These are phyloP conservation scores for Tulasnella sp. DNA, from an alignment of 768 basidiomycete species.

Conservation along the genomic window DNA sequence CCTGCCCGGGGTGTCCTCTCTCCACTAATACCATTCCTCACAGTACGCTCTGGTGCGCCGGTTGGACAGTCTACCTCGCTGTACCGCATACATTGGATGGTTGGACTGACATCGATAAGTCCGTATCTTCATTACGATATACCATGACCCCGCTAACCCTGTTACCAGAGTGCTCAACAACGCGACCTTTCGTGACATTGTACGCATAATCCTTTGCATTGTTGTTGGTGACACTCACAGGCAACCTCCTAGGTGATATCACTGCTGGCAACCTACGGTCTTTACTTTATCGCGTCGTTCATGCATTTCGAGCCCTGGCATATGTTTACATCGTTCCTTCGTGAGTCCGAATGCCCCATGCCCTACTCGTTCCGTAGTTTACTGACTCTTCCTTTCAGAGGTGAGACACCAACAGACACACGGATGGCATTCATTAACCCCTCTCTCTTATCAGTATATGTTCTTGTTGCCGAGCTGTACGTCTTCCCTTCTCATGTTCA, in stretches of 20 bases:
- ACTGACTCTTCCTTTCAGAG: not conserved
- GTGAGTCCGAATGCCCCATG: not conserved
- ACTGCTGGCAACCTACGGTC: slow-evolving; percentile 31
- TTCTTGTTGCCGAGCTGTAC: slow-evolving; percentile 70
- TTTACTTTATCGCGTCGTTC: slow-evolving; percentile 76
- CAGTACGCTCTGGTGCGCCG: slow-evolving; percentile 81
- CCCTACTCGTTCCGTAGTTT: not conserved
- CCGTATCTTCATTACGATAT: slow-evolving; percentile 22
- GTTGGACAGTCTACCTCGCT: slow-evolving; percentile 76
- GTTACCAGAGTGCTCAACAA: slow-evolving; percentile 47
- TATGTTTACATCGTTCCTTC: slow-evolving; percentile 84
- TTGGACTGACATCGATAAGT: slow-evolving; percentile 66
- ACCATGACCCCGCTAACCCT: slow-evolving; percentile 19
- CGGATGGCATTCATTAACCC: not conserved
- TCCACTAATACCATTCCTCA: slow-evolving; percentile 20
- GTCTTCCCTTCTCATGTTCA: not conserved
- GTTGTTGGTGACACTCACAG: slow-evolving; percentile 23
- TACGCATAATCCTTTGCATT: slow-evolving; percentile 50
- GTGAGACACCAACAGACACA: not conserved
- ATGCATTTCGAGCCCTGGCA: slow-evolving; percentile 95
- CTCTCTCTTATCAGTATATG: slow-evolving; percentile 47
- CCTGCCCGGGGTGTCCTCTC: slow-evolving; percentile 20
- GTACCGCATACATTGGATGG: slow-evolving; percentile 61
- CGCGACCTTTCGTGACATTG: slow-evolving; percentile 67
- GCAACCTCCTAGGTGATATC: slow-evolving; percentile 32